Evolutionary conservation across 495 filamentous ascomycete species (phyloP), one percentile per base, ranked within the genome.

Genomic region (Aspergillus funiculosus): DNA sequence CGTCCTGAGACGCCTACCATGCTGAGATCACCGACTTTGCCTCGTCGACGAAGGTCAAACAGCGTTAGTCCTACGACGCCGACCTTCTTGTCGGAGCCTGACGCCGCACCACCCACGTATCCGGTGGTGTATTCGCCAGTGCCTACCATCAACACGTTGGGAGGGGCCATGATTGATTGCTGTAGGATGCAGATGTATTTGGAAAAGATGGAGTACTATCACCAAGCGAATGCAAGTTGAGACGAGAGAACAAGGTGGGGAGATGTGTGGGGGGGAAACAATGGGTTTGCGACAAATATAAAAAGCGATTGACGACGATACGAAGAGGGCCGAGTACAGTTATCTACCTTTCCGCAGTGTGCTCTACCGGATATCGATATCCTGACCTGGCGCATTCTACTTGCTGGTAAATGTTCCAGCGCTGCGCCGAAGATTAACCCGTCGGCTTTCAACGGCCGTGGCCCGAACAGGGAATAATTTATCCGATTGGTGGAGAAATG

Each of bases 71-170:
- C 90, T 5, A 96, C 90, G 0, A 96, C 90, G 39, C 90, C 90
- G 11, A 95, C 82, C 58, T 94, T 94, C 72, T 94, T 94, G 75
- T 94, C 88, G 22, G 85, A 89, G 7, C 75, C 76, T 1, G 87
- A 91, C 35, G 79, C 82, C 35, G 80, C 82, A 53, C 79, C 80
- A 35, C 84, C 86, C 51, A 89, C 86, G 56, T 88, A 92, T 27
- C 88, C 88, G 34, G 90, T 95, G 50, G 90, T 96, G 76, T 95
- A 95, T 70, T 96, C 89, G 45, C 90, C 88, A n/a, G 86, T 90
- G 19, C 87, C 87, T 26, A 94, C 78, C 83, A 48, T 48, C 13
- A 48, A 24, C 37, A 48, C 46, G 9, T 29, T 41, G 6, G 46
- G 46, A 41, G 46, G 46, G 26, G 37, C 46, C 46, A 48, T 48